phyloP scores from a whole-genome alignment of 768 basidiomycete species.

The Lentinus tigrinus region DNA sequence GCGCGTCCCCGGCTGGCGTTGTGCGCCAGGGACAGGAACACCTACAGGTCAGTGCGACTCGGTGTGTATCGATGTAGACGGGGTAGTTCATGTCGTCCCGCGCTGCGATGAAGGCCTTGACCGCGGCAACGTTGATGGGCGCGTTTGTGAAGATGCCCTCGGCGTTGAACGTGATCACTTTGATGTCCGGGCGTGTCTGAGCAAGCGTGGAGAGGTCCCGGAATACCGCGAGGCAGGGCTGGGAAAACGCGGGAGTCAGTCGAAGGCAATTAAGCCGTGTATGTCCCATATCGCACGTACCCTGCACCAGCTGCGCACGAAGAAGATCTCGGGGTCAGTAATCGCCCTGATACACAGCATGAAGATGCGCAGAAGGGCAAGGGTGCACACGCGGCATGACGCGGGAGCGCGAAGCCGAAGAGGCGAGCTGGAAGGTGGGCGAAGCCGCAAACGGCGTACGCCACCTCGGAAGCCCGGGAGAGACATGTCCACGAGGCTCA shows the following conservation, averaged over 20 bases:
- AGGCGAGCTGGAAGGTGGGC: background rate
- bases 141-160: slow-evolving; percentile 31
- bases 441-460: background rate
- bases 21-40: slow-evolving; percentile 1
- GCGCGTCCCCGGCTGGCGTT: background rate
- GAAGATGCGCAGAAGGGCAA: background rate
- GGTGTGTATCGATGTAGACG: slow-evolving; percentile 26
- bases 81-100: slow-evolving; percentile 30
- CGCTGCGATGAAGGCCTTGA: slow-evolving; percentile 24
- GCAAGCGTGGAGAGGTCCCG: slow-evolving; percentile 25
- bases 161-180: slow-evolving; percentile 30
- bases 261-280: slow-evolving; percentile 18
- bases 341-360: slow-evolving; percentile 8
- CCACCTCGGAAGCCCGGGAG: background rate
- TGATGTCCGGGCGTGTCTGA: slow-evolving; percentile 21
- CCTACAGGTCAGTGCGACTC: slow-evolving; percentile 28
- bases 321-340: slow-evolving; percentile 19
- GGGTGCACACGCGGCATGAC: background rate
- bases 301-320: slow-evolving; percentile 23
- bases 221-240: slow-evolving; percentile 31
- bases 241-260: slow-evolving; percentile 9
- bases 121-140: slow-evolving; percentile 22
- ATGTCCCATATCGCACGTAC: slow-evolving; percentile 20
- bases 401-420: background rate
- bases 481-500: no score